phyloP scores from a whole-genome alignment of 2,329 filamentous ascomycete genomes.

The Aspergillus aculeatus region DNA sequence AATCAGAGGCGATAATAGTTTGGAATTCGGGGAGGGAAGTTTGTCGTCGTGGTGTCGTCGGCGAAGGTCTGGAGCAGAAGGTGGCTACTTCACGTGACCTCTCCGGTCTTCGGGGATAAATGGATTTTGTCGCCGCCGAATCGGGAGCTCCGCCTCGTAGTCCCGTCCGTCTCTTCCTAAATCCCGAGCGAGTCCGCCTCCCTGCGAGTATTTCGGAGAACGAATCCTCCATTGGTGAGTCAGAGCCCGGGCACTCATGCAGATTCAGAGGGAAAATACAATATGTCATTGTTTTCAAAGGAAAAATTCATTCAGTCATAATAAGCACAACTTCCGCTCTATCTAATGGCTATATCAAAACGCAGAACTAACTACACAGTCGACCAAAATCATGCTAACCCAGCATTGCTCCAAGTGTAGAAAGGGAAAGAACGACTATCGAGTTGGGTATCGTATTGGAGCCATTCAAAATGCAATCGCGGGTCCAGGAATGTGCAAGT shows the following conservation, averaged over 20 bases:
- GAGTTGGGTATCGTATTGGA: constrained; percentile 1
- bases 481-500: not conserved
- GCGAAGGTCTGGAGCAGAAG: constrained; percentile 8
- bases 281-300: not conserved
- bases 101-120: constrained; percentile 3
- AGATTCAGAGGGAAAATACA: not conserved
- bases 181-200: not conserved
- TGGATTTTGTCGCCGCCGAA: constrained; percentile 7
- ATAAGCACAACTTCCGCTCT: not conserved
- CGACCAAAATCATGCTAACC: not conserved
- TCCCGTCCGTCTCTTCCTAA: not conserved
- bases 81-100: constrained; percentile 6
- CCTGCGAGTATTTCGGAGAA: not conserved
- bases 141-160: constrained; percentile 1
- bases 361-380: not conserved
- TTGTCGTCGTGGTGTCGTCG: constrained; percentile 5
- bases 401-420: not conserved
- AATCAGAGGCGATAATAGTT: not conserved
- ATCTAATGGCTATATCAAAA: not conserved
- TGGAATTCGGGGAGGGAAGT: not conserved
- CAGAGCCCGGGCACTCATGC: not conserved
- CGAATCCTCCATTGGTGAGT: too few relatives aligned
- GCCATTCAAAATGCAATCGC: not conserved
- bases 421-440: not conserved
- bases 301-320: not conserved